Evolutionary conservation across 768 basidiomycete genomes (phyloP).

Genomic region (Suillus hirtellus): DNA sequence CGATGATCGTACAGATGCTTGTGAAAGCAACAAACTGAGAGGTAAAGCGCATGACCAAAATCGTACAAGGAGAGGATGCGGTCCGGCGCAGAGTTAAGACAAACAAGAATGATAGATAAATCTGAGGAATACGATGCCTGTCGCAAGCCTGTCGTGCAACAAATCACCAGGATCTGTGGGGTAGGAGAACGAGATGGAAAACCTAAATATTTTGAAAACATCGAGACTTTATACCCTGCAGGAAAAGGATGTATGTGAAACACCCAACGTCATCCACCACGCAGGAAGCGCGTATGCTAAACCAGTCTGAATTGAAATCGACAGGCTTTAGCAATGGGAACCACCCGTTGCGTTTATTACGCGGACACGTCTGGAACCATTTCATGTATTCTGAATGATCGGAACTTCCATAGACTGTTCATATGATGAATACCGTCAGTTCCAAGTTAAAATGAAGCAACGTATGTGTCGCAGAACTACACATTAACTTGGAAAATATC

Average conservation of each 20-base stretch:
- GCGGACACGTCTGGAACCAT: neutral
- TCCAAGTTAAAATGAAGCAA: neutral
- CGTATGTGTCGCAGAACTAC: neutral
- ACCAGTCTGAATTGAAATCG: neutral
- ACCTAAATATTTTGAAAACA: slow-evolving; percentile 16
- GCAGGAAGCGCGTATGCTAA: neutral
- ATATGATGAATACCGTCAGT: neutral
- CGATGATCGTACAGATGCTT: slow-evolving; percentile 46
- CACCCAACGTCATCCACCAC: neutral
- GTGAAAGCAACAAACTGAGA: slow-evolving; percentile 48
- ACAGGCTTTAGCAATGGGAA: neutral
- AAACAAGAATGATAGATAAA: neutral
- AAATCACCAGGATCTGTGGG: slow-evolving; percentile 59
- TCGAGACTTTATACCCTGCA: slow-evolving; percentile 2
- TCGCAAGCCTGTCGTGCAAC: slow-evolving; percentile 5
- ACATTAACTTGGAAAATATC: neutral
- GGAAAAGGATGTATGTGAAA: neutral
- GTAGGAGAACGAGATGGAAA: slow-evolving; percentile 38
- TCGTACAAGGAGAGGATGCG: slow-evolving; percentile 18
- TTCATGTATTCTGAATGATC: neutral
- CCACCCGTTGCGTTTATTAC: neutral
- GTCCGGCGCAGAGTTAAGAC: slow-evolving; percentile 15
- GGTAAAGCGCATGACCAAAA: slow-evolving; percentile 49
- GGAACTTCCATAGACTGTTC: neutral
- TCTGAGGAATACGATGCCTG: neutral